Base-by-base conservation (phyloP, 2,329 filamentous ascomycete species). In the Botrytis paeoniae region DNA sequence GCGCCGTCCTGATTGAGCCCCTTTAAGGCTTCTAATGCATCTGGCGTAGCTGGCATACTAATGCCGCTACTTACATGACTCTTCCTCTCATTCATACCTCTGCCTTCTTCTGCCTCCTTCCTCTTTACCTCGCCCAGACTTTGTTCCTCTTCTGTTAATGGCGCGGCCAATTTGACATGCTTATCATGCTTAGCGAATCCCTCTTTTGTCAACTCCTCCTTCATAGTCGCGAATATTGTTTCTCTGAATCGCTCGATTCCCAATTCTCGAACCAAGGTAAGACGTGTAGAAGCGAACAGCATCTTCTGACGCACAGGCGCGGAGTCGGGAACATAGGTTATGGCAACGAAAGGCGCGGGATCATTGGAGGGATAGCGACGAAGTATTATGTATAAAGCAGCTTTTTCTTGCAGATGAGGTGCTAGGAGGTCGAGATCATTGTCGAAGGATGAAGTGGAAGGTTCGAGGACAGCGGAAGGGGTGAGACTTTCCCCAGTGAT, bases 251-350 rank as follows among this genome's bases (percentile, higher is more conserved):
- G 87, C 81, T 96, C 93, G 71, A 89, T 88, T 63, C 93, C 93
- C 16, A 96, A 85, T 82, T 95, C 92, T 60, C 93, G 88, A 68
- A 91, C 88, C 1, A 96, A 86, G 0, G 92, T 93, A 78, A 95
- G 85, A 16, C 92, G 88, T 41, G 93, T 95, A 37, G 90, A 89
- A 9, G 93, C 93, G 81, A 95, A 95, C 35, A 96, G 87, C 91
- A 93, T 96, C 86, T 96, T 96, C 81, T 94, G 91, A 57, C 93
- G 90, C 73, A 96, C 93, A 41, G 91, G 92, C 57, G 93, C 93
- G 1, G 88, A 81, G 82, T 95, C 92, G 39, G 93, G 93, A 9
- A 96, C 89, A 81, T 94, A 96, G 51, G 92, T 94, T 51, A 95
- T 84, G 63, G 91, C 92, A 39, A 92, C 83, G 76, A 94, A 89